These are phyloP conservation scores for Tolypocladium sp. DNA, from an alignment of 2,329 filamentous ascomycete species.

Conservation along the genomic window DNA sequence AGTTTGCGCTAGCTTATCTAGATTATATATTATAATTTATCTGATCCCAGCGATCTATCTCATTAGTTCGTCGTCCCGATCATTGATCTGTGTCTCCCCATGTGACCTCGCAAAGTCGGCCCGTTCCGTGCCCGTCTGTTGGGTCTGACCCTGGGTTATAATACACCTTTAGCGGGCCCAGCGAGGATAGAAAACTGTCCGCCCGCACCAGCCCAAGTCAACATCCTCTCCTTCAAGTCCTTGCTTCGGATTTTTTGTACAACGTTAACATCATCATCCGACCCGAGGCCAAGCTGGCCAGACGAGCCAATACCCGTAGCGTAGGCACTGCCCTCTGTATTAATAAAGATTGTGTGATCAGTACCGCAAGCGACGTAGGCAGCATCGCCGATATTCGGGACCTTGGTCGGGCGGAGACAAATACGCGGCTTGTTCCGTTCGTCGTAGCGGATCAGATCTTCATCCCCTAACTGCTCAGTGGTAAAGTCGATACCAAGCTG, in stretches of 20 bases:
- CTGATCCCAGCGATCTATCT: too few species aligned
- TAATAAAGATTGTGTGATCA: constrained; percentile 60
- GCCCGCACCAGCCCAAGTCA: constrained; percentile 64
- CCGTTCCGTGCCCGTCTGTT: too few species aligned
- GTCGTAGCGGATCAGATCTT: constrained; percentile 43
- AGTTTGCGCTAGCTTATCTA: too few species aligned
- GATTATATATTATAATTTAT: too few species aligned
- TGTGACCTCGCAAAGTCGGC: too few species aligned
- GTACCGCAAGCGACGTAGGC: constrained; percentile 45
- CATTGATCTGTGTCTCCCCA: too few species aligned
- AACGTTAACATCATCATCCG: constrained; percentile 59
- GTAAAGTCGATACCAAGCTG: constrained; percentile 38
- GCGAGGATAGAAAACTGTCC: constrained; percentile 62
- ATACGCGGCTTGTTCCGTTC: constrained; percentile 49
- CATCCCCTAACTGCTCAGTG: constrained; percentile 35
- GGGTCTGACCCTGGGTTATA: too few species aligned
- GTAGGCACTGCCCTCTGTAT: constrained; percentile 54
- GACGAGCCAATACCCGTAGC: constrained; percentile 64
- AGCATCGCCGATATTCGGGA: constrained; percentile 42
- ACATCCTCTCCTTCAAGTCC: constrained; percentile 56
- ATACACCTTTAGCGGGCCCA: constrained; percentile 15
- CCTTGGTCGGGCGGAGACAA: constrained; percentile 45
- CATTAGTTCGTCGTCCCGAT: too few species aligned
- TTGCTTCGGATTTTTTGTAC: constrained; percentile 70
- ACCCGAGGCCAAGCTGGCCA: constrained; percentile 63